These are phyloP conservation scores for Saccharomyces hybrid DNA, from an alignment of 1,139 yeast genomes.

Conservation along the genomic window DNA sequence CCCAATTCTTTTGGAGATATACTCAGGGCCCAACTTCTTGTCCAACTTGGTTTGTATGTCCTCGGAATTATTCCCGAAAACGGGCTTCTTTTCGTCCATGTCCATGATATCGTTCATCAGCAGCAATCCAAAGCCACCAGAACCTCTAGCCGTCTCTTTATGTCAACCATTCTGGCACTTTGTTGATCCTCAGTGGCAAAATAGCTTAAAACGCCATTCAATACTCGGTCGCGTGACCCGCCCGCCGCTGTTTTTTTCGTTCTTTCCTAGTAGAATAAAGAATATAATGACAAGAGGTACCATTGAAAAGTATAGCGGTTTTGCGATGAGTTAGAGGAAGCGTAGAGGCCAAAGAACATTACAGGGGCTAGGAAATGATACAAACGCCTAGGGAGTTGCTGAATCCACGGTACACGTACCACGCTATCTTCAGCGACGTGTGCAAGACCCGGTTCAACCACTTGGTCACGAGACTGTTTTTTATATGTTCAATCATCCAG, in stretches of 20 bases:
- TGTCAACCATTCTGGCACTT: background rate
- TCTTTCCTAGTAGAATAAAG: background rate
- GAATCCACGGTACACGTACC: slow-evolving; percentile 30
- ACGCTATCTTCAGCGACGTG: slow-evolving; percentile 34
- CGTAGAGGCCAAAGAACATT: background rate
- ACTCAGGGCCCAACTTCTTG: slow-evolving; percentile 81
- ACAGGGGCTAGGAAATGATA: background rate
- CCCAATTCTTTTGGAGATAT: slow-evolving; percentile 72
- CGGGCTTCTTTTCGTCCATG: slow-evolving; percentile 23
- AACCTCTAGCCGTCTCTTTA: background rate
- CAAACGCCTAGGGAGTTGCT: slow-evolving; percentile 9
- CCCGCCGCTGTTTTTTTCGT: background rate
- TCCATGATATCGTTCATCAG: slow-evolving; percentile 1
- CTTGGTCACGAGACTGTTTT: slow-evolving; percentile 33
- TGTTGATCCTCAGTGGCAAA: background rate
- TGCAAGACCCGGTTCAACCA: slow-evolving; percentile 36
- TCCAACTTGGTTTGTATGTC: slow-evolving; percentile 39
- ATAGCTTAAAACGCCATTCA: background rate
- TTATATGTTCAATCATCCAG: slow-evolving; percentile 30
- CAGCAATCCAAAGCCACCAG: background rate
- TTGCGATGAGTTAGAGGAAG: background rate
- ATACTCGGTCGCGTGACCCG: background rate
- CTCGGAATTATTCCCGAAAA: slow-evolving; percentile 14
- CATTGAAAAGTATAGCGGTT: background rate
- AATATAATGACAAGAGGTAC: background rate